Percentiles rank a stretch among this genome's conserved stretches.
Evolutionary conservation across 257 asterid species (phyloP).

Genomic region (Scutellaria baicalensis): DNA sequence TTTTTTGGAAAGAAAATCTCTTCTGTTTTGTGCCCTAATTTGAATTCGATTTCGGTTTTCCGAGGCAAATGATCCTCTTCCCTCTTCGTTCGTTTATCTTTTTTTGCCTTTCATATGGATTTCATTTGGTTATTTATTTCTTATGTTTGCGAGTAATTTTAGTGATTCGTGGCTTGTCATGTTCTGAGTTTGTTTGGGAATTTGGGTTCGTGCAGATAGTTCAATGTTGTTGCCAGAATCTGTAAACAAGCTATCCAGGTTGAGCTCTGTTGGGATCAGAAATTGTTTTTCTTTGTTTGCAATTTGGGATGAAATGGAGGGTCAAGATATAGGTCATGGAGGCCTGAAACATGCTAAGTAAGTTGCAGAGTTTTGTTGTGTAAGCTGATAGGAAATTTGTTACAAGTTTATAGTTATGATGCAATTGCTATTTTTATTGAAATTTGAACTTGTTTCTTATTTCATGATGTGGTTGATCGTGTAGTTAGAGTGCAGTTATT

Average conservation of each 20-base stretch:
- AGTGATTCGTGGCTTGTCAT: background rate
- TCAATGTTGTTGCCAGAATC: slow-evolving; percentile 31
- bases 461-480: background rate
- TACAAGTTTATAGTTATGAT: background rate
- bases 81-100: background rate
- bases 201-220: background rate
- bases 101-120: background rate
- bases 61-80: too few relatives aligned
- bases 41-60: background rate
- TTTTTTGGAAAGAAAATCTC: slow-evolving; percentile 3
- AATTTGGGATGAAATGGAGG: slow-evolving; percentile 21
- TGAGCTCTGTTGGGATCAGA: slow-evolving; percentile 20
- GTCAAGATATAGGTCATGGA: background rate
- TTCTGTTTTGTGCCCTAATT: background rate
- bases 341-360: slow-evolving; percentile 4
- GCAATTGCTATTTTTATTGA: background rate
- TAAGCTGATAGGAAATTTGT: background rate
- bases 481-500: background rate
- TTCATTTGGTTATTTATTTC: background rate
- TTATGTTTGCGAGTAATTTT: background rate
- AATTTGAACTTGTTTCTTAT: background rate
- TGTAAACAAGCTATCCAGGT: slow-evolving; percentile 23
- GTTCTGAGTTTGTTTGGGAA: background rate
- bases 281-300: background rate
- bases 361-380: background rate